These are phyloP conservation scores for Ascochyta rabiei DNA, from an alignment of 2,329 filamentous ascomycete species.

Conservation along the genomic window DNA sequence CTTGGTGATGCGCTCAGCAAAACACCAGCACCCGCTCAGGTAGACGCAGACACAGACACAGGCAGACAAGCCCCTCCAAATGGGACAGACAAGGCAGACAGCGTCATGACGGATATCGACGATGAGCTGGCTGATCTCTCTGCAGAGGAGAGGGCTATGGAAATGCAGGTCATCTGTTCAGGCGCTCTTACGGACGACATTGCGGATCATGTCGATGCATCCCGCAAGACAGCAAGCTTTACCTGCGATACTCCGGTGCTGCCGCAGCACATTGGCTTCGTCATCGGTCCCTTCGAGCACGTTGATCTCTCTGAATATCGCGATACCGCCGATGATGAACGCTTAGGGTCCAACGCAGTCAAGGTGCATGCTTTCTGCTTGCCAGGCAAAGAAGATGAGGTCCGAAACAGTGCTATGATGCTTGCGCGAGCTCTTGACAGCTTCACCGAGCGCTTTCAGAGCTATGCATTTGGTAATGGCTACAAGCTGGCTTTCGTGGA, in stretches of 20 bases:
- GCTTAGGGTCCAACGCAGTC: conserved; percentile 84
- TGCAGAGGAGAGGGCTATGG: conserved; percentile 84
- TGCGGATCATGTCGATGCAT: conserved; percentile 74
- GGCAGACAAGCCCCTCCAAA: conserved; percentile 22
- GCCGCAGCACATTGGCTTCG: conserved; percentile 90
- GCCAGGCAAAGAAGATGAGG: conserved; percentile 79
- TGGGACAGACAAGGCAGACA: conserved; percentile 39
- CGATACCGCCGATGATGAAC: conserved; percentile 88
- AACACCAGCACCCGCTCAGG: conserved; percentile 31
- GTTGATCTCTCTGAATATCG: conserved; percentile 89
- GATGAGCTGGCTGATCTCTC: conserved; percentile 55
- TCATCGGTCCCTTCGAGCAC: conserved; percentile 92
- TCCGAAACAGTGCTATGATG: conserved; percentile 84
- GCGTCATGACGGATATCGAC: conserved; percentile 41
- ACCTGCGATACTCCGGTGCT: conserved; percentile 70
- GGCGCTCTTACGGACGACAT: conserved; percentile 87
- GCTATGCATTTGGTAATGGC: conserved; percentile 82
- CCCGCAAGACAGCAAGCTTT: conserved; percentile 88
- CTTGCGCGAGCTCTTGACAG: conserved; percentile 86
- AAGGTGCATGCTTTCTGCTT: conserved; percentile 92
- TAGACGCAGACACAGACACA: conserved; percentile 24
- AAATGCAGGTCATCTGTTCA: conserved; percentile 89
- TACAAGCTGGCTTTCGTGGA: conserved; percentile 96
- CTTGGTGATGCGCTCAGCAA: conserved; percentile 73
- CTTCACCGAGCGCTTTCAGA: conserved; percentile 85